These are phyloP conservation scores for Cladosporium sp. DNA, from an alignment of 2,329 filamentous ascomycete species.

Conservation along the genomic window DNA sequence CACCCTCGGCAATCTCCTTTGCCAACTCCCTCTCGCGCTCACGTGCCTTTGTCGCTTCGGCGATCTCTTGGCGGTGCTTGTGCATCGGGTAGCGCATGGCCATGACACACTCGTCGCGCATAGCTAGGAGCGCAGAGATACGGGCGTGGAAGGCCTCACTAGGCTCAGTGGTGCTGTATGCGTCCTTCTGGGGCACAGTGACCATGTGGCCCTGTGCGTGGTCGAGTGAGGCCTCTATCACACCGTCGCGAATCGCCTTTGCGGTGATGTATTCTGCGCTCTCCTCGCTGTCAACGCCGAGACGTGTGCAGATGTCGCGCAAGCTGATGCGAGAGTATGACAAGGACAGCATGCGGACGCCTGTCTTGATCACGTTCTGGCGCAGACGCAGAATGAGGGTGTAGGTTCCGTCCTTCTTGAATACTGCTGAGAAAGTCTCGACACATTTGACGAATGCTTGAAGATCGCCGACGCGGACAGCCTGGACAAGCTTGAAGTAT, in stretches of 20 bases:
- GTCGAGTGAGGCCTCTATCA: constrained; percentile 92
- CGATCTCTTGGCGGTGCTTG: constrained; percentile 92
- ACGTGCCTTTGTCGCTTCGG: constrained; percentile 96
- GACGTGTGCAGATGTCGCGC: constrained; percentile 91
- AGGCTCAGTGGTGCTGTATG: constrained; percentile 92
- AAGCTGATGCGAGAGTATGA: constrained; percentile 97
- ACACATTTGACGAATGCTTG: constrained; percentile 89
- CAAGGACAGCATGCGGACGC: constrained; percentile 97
- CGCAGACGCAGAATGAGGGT: constrained; percentile 89
- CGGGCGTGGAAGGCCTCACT: constrained; percentile 97
- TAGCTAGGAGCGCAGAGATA: constrained; percentile 81
- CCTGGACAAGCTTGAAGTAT: constrained; percentile 90
- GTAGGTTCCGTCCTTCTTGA: constrained; percentile 92
- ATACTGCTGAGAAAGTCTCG: constrained; percentile 72
- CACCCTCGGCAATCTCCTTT: constrained; percentile 97
- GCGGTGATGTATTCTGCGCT: constrained; percentile 98
- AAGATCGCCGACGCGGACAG: constrained; percentile 92
- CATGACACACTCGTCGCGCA: constrained; percentile 98
- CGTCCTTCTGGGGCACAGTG: constrained; percentile 92
- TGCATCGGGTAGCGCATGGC: constrained; percentile 99
- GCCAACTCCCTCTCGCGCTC: constrained; percentile 95
- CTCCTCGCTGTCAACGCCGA: constrained; percentile 92
- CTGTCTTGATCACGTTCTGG: constrained; percentile 99
- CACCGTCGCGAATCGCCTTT: constrained; percentile 95
- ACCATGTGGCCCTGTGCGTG: constrained; percentile 97